These are phyloP conservation scores for Debaryomyces sp. DNA, from an alignment of 1,139 yeast genomes.

Conservation along the genomic window DNA sequence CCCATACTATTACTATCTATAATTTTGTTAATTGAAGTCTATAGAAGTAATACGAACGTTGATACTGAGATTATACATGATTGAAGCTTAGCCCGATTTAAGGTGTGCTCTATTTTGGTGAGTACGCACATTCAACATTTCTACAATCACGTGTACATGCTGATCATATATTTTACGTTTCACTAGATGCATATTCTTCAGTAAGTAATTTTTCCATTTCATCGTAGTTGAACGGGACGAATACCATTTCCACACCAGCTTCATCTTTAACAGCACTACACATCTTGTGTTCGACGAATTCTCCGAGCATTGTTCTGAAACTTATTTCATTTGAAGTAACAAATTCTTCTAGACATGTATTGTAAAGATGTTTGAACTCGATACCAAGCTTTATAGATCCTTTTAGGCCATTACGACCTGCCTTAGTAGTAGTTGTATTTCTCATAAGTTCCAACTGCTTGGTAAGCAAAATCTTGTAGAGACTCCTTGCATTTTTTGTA, in stretches of 20 bases:
- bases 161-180: not conserved
- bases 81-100: constrained; percentile 2
- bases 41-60: not conserved
- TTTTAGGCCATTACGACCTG: constrained; percentile 33
- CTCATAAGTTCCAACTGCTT: constrained; percentile 67
- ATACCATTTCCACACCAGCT: constrained; percentile 73
- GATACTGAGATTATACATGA: not conserved
- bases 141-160: constrained; percentile 5
- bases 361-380: constrained; percentile 64
- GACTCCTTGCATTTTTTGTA: constrained; percentile 73
- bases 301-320: constrained; percentile 79
- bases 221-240: constrained; percentile 72
- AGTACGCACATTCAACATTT: constrained; percentile 2
- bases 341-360: constrained; percentile 75
- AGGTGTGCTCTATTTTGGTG: constrained; percentile 6
- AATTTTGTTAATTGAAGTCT: not conserved
- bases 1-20: constrained; percentile 18
- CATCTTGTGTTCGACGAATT: constrained; percentile 93
- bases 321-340: constrained; percentile 83
- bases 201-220: constrained; percentile 67
- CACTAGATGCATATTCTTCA: constrained; percentile 35
- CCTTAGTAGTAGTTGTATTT: constrained; percentile 28
- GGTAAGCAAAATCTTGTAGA: constrained; percentile 67
- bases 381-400: constrained; percentile 61
- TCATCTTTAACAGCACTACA: constrained; percentile 64